Conservation (phyloP, 2,329 filamentous ascomycete species). For the Curvularia lunata region DNA sequence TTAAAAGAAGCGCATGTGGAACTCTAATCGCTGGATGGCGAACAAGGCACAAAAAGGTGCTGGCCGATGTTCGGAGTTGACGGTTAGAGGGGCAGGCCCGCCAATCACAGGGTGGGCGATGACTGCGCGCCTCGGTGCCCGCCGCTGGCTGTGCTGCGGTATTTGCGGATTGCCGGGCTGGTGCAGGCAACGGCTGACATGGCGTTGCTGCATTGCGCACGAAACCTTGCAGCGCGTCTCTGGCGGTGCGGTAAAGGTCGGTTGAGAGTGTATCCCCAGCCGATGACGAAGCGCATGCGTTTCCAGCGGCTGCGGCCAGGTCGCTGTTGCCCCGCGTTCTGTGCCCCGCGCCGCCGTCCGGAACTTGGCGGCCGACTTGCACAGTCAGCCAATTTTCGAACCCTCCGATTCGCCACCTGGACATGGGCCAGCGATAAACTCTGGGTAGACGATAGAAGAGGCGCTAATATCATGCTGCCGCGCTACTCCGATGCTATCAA, state of each 20-base stretch:
- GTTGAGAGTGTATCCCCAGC: conserved; percentile 7
- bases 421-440: conserved; percentile 2
- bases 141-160: conserved; percentile 15
- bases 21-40: conserved; percentile 35
- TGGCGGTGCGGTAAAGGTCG: conserved; percentile 1
- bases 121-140: conserved; percentile 26
- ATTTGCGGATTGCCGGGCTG: not conserved
- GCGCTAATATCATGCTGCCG: not conserved
- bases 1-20: conserved; percentile 35
- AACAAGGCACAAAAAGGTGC: conserved; percentile 35
- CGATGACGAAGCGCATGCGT: conserved; percentile 27
- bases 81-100: conserved; percentile 24
- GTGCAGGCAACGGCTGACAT: conserved; percentile 6
- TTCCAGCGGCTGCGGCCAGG: conserved; percentile 2
- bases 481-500: not conserved
- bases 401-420: conserved; percentile 23
- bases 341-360: conserved; percentile 13
- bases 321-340: conserved; percentile 25
- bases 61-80: conserved; percentile 41
- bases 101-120: conserved; percentile 36
- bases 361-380: not conserved
- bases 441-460: not conserved
- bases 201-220: conserved; percentile 7
- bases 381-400: conserved; percentile 22
- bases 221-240: conserved; percentile 14